phyloP scores from a whole-genome alignment of 1,284 basidiomycete genomes.

The Cerrena zonata region DNA sequence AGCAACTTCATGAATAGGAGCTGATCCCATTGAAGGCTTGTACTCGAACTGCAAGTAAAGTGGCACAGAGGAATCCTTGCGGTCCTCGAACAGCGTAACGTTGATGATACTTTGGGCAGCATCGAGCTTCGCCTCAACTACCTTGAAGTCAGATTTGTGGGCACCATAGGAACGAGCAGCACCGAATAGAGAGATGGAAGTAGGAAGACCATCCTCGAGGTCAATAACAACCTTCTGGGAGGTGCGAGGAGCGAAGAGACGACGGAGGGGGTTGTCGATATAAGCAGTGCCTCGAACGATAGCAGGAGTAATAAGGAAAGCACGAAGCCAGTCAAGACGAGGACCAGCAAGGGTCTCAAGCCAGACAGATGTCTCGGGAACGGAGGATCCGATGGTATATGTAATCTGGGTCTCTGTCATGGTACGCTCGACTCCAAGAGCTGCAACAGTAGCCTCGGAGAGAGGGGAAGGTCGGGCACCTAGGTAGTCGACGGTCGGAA shows the following conservation, averaged over 20 bases:
- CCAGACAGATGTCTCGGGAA: conserved; percentile 72
- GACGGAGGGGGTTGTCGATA: conserved; percentile 84
- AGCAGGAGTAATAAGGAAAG: conserved; percentile 76
- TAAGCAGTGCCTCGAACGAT: conserved; percentile 82
- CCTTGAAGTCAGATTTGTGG: conserved; percentile 77
- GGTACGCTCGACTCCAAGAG: conserved; percentile 42
- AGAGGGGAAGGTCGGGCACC: conserved; percentile 45
- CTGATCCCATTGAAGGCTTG: conserved; percentile 82
- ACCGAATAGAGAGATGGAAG: conserved; percentile 65
- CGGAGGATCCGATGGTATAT: conserved; percentile 49
- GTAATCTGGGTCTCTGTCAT: conserved; percentile 43
- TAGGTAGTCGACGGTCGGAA: conserved; percentile 87
- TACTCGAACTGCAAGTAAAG: conserved; percentile 82
- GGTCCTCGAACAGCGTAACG: conserved; percentile 82
- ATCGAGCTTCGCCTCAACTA: conserved; percentile 70
- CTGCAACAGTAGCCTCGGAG: conserved; percentile 28
- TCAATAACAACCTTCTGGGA: conserved; percentile 73
- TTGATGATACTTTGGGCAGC: conserved; percentile 55
- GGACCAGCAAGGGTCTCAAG: conserved; percentile 80
- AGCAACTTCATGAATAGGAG: conserved; percentile 89
- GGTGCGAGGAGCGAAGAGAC: conserved; percentile 78
- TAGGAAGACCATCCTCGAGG: conserved; percentile 41
- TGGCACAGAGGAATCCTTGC: conserved; percentile 71
- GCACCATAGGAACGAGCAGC: conserved; percentile 75
- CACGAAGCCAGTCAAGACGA: conserved; percentile 80